These are phyloP conservation scores for Tricholoma sp. DNA, from an alignment of 768 basidiomycete species.

Conservation along the genomic window DNA sequence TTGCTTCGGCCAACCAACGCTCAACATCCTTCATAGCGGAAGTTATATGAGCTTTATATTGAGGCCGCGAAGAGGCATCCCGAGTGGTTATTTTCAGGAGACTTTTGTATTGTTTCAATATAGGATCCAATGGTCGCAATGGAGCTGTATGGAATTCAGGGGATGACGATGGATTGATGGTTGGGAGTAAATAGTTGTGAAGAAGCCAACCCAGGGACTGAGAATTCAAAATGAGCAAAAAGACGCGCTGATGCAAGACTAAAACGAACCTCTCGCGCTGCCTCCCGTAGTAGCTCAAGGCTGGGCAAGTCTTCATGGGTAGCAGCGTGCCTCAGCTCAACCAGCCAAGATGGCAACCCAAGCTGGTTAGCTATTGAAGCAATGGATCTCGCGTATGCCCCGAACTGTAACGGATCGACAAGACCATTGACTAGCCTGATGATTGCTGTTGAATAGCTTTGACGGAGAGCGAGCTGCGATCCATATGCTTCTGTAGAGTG, in stretches of 20 bases:
- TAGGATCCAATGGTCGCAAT: slow-evolving; percentile 57
- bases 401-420: slow-evolving; percentile 90
- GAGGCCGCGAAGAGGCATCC: slow-evolving; percentile 56
- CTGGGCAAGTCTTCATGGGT: slow-evolving; percentile 95
- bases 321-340: slow-evolving; percentile 90
- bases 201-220: slow-evolving; percentile 84
- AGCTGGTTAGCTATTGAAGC: slow-evolving; percentile 83
- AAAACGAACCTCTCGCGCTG: slow-evolving; percentile 55
- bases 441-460: slow-evolving; percentile 76
- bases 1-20: slow-evolving; percentile 74
- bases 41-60: slow-evolving; percentile 46
- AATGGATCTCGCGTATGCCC: slow-evolving; percentile 87
- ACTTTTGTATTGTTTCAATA: slow-evolving; percentile 70
- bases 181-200: slow-evolving; percentile 80
- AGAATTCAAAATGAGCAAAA: slow-evolving; percentile 4
- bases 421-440: slow-evolving; percentile 92
- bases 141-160: slow-evolving; percentile 24
- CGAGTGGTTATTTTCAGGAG: slow-evolving; percentile 57
- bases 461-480: slow-evolving; percentile 53
- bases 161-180: slow-evolving; percentile 48
- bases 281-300: slow-evolving; percentile 73
- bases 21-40: slow-evolving; percentile 59
- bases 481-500: slow-evolving; percentile 15
- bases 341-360: slow-evolving; percentile 82
- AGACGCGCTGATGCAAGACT: background rate